Conservation (phyloP, 352 stramenopile genomes). For the Globisporangium okanoganense region DNA sequence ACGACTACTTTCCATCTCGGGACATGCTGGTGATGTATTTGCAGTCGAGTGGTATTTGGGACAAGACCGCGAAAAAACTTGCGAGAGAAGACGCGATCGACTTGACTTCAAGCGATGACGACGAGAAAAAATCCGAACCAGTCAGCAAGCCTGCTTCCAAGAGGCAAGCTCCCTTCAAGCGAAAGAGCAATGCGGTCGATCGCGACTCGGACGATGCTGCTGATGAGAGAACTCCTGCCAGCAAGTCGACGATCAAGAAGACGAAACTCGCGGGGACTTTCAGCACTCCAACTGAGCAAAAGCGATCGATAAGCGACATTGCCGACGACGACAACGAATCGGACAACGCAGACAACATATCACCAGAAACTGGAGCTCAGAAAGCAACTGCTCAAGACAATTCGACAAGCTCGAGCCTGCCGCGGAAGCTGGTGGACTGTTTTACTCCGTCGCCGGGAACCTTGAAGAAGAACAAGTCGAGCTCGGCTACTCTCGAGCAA, state of each 20-base stretch:
- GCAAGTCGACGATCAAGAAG: conserved; percentile 15
- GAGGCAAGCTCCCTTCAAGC: conserved; percentile 8
- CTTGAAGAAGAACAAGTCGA: conserved; percentile 23
- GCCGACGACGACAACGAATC: conserved; percentile 4
- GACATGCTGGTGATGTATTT: conserved; percentile 45
- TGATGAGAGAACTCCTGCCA: neutral
- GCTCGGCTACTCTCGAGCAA: conserved; percentile 5
- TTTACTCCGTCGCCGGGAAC: conserved; percentile 65
- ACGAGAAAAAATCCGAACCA: conserved; percentile 2
- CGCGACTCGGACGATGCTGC: neutral
- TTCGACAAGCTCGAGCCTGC: conserved; percentile 13
- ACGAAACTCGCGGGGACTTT: conserved; percentile 7
- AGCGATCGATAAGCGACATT: neutral
- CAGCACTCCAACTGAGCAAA: conserved; percentile 17
- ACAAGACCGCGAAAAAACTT: conserved; percentile 36
- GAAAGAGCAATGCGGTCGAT: conserved; percentile 11
- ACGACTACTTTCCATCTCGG: conserved; percentile 55
- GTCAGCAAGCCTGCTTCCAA: neutral
- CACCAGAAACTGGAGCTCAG: conserved; percentile 25
- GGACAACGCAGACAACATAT: conserved; percentile 33
- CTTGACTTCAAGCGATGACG: conserved; percentile 23
- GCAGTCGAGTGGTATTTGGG: conserved; percentile 46
- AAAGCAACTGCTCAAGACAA: conserved; percentile 27
- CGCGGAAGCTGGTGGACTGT: conserved; percentile 43
- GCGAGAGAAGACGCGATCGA: conserved; percentile 28